A percentile compares a stretch with the other conserved stretches of the same genome.
These are phyloP conservation scores for Botrytis aclada DNA, from an alignment of 2,329 filamentous ascomycete species.

Conservation along the genomic window DNA sequence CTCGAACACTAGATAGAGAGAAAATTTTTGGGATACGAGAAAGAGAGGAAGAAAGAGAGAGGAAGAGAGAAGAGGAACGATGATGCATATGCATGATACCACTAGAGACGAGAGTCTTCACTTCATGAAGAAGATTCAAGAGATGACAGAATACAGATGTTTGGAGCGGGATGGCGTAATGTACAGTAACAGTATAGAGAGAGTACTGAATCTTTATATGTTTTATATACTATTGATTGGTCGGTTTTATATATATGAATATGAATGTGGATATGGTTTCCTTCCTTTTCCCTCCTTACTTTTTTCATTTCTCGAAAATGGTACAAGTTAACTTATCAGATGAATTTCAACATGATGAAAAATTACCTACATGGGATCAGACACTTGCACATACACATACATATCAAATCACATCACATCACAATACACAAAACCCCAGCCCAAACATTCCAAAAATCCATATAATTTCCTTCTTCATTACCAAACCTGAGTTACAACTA, in stretches of 20 bases:
- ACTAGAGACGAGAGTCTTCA: neutral
- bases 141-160: neutral
- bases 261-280: neutral
- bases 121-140: neutral
- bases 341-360: rapidly evolving
- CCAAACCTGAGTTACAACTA: neutral
- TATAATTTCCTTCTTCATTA: neutral
- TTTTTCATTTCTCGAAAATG: neutral
- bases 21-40: neutral
- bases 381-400: neutral
- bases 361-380: rapidly evolving
- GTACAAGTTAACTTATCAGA: neutral
- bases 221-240: neutral
- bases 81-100: neutral
- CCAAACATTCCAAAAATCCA: neutral
- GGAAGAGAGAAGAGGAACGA: neutral
- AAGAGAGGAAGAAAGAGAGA: no score
- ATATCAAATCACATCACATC: neutral
- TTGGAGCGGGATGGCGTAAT: neutral
- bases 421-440: neutral
- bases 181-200: neutral
- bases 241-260: neutral
- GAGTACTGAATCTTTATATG: neutral
- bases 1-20: neutral
- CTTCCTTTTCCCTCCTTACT: no score